Percentiles rank a stretch among this genome's conserved stretches.
Evolutionary conservation across 257 asterid genomes (phyloP).

Genomic region (Fraxinus excelsior): DNA sequence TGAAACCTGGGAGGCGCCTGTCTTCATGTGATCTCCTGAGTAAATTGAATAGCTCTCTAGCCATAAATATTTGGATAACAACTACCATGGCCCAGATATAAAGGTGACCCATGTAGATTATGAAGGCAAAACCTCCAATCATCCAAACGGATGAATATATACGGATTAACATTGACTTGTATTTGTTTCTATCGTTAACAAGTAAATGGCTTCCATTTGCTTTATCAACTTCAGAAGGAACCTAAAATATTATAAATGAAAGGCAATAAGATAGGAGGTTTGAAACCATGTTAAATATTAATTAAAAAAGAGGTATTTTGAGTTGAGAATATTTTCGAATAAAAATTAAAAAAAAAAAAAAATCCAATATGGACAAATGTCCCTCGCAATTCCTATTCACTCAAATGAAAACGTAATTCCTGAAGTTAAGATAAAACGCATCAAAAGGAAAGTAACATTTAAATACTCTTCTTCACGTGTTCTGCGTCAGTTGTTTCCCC

Average conservation of each 20-base stretch:
- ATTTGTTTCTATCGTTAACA: conserved; percentile 77
- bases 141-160: conserved; percentile 87
- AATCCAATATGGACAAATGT: not conserved
- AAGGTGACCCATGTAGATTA: conserved; percentile 94
- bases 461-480: not conserved
- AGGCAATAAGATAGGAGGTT: conserved; percentile 20
- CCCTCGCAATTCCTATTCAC: not conserved
- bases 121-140: conserved; percentile 85
- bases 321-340: conserved; percentile 1
- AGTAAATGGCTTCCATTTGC: conserved; percentile 65
- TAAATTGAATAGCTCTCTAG: conserved; percentile 83
- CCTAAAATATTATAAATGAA: conserved; percentile 45
- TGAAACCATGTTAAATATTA: conserved; percentile 2
- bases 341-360: not conserved
- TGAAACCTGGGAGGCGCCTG: conserved; percentile 92
- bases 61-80: conserved; percentile 91
- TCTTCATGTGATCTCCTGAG: conserved; percentile 88
- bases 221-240: conserved; percentile 59
- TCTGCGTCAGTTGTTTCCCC: not conserved
- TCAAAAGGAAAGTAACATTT: not conserved
- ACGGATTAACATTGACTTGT: conserved; percentile 90
- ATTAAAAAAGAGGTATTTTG: not conserved
- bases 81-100: conserved; percentile 94
- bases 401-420: not conserved
- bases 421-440: conserved; percentile 10